phyloP scores from a whole-genome alignment of 352 stramenopile genomes.

The Globisporangium solare region DNA sequence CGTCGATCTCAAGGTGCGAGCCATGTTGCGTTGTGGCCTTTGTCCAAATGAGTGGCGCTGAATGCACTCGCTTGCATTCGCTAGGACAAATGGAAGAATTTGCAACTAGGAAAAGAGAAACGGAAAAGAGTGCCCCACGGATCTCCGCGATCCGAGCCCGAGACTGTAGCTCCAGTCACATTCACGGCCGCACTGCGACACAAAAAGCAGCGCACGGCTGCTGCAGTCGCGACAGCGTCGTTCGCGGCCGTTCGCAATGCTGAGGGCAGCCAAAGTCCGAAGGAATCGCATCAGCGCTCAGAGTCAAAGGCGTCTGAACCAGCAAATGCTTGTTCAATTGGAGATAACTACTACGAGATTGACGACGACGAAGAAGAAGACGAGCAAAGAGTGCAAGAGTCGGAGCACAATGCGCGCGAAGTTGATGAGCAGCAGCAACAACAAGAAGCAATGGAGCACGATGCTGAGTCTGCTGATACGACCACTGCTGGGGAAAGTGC shows the following conservation, averaged over 20 bases:
- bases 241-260: slow-evolving; percentile 6
- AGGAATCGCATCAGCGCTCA: not conserved
- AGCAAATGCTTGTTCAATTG: not conserved
- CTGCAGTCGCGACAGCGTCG: slow-evolving; percentile 2
- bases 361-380: slow-evolving; percentile 2
- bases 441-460: not conserved
- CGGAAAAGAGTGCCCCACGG: not conserved
- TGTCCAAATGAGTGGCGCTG: not conserved
- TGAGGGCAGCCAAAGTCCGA: slow-evolving; percentile 4
- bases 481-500: not conserved
- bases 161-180: not conserved
- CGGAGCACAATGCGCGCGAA: not conserved
- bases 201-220: slow-evolving; percentile 5
- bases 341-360: slow-evolving; percentile 4
- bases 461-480: not conserved
- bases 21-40: not conserved
- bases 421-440: not conserved
- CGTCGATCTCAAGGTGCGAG: slow-evolving; percentile 54
- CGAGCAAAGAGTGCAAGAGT: not conserved
- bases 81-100: slow-evolving; percentile 48
- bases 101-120: slow-evolving; percentile 14
- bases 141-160: not conserved
- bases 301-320: not conserved
- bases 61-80: not conserved
- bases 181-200: too few relatives aligned